Evolutionary conservation across 1,139 yeast genomes (phyloP), one percentile per base, ranked within the genome.

Genomic region (Debaryomyces udenii): DNA sequence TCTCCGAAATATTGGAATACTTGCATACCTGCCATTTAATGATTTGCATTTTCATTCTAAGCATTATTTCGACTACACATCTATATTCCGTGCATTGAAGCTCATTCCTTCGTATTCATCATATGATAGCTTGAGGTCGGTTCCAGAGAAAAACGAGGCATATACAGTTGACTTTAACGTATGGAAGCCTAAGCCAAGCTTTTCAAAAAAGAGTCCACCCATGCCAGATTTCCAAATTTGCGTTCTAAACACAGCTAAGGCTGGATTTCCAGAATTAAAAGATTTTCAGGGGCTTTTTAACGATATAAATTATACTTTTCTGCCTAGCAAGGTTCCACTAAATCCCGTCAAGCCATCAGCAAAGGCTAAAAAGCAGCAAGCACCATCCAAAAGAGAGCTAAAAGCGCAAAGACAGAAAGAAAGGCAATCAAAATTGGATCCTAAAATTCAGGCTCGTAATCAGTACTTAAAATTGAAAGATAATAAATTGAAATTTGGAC

Each of bases 121-220:
- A 2, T 52, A 46, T 23, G 61, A 56, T 13, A 47, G 55, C 16
- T 38, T 55, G 18, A 35, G 27, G 47, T 46, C 22, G 53, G 11
- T 31, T 2, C 31, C 40, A 17, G 27, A 35, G 4, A 39, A 41
- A 20, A 35, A 37, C 33, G 18, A 35, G 1, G 29, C 32, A 4
- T 39, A 43, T 23, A 36, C 47, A 2, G 56, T 76, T 1, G 63
- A 73, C 1, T 90, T 74, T 52, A 75, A 86, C 52, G 88, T 88
- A 1, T 91, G 97, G 97, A 90, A 87, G 59, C 98, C 98, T 0
- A 69, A 75, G 2, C 78, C 84, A 0, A 62, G 60, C 7, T 91
- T 87, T 62, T 81, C 81, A 42, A 90, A 90, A 55, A 81, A 80
- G 32, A 56, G 59, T 23, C 90, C 91, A 0, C 86, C 88, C 0